A percentile compares a stretch with the other conserved stretches of the same genome.
These are phyloP conservation scores for Letharia columbiana DNA, from an alignment of 495 filamentous ascomycete genomes.

Conservation along the genomic window DNA sequence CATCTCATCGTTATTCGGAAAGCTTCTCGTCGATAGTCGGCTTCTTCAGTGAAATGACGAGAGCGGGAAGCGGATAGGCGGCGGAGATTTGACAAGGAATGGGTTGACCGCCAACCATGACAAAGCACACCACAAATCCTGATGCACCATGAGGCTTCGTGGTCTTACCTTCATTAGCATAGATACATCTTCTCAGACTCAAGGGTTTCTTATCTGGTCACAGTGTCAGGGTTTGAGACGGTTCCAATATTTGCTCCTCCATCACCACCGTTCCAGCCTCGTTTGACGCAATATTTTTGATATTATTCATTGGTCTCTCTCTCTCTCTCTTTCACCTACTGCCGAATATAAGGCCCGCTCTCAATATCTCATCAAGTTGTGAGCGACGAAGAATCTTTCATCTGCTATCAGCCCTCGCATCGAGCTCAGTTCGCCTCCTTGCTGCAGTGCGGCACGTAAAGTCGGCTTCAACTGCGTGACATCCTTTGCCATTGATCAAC, in stretches of 20 bases:
- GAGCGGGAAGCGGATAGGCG: neutral
- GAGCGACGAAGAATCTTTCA: neutral
- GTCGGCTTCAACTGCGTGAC: neutral
- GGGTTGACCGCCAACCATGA: slow-evolving; percentile 3
- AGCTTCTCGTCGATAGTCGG: neutral
- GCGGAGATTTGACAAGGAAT: slow-evolving; percentile 1
- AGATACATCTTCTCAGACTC: neutral
- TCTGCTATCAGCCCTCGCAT: neutral
- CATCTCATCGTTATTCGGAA: slow-evolving; percentile 10
- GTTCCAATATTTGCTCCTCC: neutral
- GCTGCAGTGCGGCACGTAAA: neutral
- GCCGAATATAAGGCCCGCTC: neutral
- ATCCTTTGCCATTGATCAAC: neutral
- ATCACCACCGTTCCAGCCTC: neutral
- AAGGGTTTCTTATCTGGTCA: neutral
- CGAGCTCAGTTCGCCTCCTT: neutral
- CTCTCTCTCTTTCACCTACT: neutral
- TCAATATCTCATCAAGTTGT: too few species aligned
- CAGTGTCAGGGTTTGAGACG: neutral
- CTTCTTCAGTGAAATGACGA: slow-evolving; percentile 1
- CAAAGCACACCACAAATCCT: slow-evolving; percentile 5
- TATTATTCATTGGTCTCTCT: too few species aligned
- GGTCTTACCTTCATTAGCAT: neutral
- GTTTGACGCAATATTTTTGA: neutral
- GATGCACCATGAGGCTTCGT: neutral